Percentiles rank a stretch among this genome's conserved stretches.
Conservation (phyloP, 2,329 filamentous ascomycete genomes). For the Cladosporium velox region DNA sequence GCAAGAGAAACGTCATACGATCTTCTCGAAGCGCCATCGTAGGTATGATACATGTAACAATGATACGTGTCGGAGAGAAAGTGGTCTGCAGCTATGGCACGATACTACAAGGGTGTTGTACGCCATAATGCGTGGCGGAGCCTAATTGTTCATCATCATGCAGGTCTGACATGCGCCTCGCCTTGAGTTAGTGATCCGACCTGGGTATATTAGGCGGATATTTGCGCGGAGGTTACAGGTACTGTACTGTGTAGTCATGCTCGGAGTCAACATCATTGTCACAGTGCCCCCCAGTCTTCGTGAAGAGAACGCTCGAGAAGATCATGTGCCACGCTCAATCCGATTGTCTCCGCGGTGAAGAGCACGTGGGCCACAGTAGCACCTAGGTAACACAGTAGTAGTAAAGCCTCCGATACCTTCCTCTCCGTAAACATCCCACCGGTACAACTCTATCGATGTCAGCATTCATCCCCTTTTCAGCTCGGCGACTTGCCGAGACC, state of each 20-base stretch:
- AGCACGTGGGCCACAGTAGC: conserved; percentile 12
- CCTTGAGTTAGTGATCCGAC: neutral
- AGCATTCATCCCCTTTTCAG: neutral
- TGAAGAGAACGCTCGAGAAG: neutral
- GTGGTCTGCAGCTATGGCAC: neutral
- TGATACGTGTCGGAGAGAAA: too few species aligned
- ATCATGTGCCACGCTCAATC: conserved; percentile 1
- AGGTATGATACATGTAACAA: neutral
- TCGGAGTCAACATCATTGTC: neutral
- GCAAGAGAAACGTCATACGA: conserved; percentile 19
- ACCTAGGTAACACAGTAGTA: neutral
- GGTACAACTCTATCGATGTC: neutral
- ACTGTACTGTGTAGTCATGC: neutral
- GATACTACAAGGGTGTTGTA: neutral
- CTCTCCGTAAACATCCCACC: neutral
- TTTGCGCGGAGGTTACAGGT: neutral
- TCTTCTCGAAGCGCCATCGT: conserved; percentile 8
- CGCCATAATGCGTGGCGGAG: conserved; percentile 10
- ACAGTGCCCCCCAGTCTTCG: neutral
- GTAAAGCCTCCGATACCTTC: neutral
- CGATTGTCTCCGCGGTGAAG: conserved; percentile 8
- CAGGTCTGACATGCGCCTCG: conserved; percentile 9
- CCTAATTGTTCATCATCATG: neutral
- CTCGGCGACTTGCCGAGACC: neutral
- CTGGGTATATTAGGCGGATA: neutral